Base-by-base conservation (phyloP, 129 eudicot species). In the Tagetes patula region DNA sequence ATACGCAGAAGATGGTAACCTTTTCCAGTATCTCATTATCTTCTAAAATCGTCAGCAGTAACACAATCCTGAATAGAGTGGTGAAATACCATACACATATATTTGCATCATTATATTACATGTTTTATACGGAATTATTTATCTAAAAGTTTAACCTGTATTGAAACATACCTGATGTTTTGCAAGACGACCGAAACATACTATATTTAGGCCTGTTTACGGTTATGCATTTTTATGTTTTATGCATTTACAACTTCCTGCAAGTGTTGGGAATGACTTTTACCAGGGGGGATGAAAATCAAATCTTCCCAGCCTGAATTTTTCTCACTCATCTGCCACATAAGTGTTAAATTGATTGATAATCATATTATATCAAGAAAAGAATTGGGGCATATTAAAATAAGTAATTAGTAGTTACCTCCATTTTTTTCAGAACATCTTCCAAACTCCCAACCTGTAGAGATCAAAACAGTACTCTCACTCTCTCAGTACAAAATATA, bases 291-390 rank as follows among this genome's bases (percentile, higher is more conserved):
- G 69, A 94, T 83, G 74, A 94, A 94, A 11, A 94, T 83, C 74
- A 94, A 65, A 80, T 94, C 99, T 80, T 88, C 99, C 99, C 99
- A 90, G 50, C 90, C 99, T 0, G 96, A 86, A 69, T 84, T 90
- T 85, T 78, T 90, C 60, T 81, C 89, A 75, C 84, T 90, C 73
- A 65, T 83, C 99, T 94, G 85, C 65, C 73, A 80, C 37, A 70
- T 39, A 56, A 33, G 37, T 41, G 47, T 52, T 37, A 75, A 37
- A 37, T 42, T 10, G 12, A 7, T 2, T 39, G 1, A 77, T 38
- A 38, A 60, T 38, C 13, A 41, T 6, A 56, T 14, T 59, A 67
- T 20, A 77, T 31, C 53, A 77, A 79, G 31, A 82, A 37, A 14
- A 34, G 54, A 75, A 56, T 46, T 13, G 7, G 33, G 59, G 46